These are phyloP conservation scores for Saccharomycopsis phalli DNA, from an alignment of 1,139 yeast species.

Conservation along the genomic window DNA sequence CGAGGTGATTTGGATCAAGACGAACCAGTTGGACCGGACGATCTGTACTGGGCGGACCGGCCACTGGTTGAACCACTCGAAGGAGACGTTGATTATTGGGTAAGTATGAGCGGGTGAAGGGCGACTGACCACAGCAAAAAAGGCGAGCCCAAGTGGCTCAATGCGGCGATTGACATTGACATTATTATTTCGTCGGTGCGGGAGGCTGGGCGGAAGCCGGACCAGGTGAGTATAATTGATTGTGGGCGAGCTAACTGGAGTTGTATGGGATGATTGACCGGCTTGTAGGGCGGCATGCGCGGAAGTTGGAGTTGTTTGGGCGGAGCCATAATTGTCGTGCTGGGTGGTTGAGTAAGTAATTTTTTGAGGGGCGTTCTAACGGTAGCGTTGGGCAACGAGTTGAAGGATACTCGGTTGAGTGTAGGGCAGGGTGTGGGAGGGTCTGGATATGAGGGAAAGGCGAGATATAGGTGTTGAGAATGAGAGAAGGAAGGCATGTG, in stretches of 20 bases:
- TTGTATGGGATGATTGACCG: slow-evolving; percentile 78
- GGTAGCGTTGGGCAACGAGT: neutral
- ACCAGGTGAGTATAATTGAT: slow-evolving; percentile 39
- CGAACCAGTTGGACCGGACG: slow-evolving; percentile 78
- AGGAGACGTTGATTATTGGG: slow-evolving; percentile 83
- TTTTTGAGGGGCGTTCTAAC: no score
- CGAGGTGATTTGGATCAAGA: slow-evolving; percentile 84
- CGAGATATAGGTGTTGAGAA: no score
- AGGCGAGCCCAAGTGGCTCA: slow-evolving; percentile 73
- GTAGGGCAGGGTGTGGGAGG: no score
- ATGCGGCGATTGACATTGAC: slow-evolving; percentile 59
- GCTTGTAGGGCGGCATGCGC: slow-evolving; percentile 62
- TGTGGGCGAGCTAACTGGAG: slow-evolving; percentile 14
- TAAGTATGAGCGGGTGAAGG: slow-evolving; percentile 1
- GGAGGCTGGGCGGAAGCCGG: slow-evolving; percentile 87
- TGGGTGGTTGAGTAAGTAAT: slow-evolving; percentile 62
- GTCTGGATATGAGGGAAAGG: no score
- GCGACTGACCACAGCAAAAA: slow-evolving; percentile 34
- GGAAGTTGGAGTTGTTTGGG: slow-evolving; percentile 85
- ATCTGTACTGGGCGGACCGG: slow-evolving; percentile 95
- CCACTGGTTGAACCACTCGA: slow-evolving; percentile 93
- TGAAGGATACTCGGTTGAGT: no score
- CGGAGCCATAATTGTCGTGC: slow-evolving; percentile 76
- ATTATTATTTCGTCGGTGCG: slow-evolving; percentile 74
- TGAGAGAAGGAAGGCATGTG: no score